Conservation (phyloP, 2,329 filamentous ascomycete species). For the Orbilia blumenaviensis region DNA sequence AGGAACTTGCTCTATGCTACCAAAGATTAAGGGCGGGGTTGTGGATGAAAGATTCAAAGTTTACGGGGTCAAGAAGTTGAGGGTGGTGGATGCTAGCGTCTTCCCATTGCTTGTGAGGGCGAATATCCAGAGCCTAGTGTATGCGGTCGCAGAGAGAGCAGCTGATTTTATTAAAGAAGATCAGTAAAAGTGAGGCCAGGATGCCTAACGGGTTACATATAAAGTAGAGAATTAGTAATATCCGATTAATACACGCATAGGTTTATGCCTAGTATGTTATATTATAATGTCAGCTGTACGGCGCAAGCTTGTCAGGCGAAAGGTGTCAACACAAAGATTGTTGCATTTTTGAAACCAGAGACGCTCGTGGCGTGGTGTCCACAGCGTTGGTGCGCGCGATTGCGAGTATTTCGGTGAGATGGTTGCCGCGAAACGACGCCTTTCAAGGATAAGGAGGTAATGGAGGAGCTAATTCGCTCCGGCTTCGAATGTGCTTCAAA, state of each 20-base stretch:
- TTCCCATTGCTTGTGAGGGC: constrained; percentile 60
- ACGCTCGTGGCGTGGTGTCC: background rate
- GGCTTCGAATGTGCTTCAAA: background rate
- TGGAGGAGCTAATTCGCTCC: background rate
- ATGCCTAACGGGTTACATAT: background rate
- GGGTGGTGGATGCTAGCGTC: constrained; percentile 62
- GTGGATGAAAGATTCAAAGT: constrained; percentile 61
- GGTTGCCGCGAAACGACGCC: background rate
- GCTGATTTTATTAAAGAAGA: constrained; percentile 64
- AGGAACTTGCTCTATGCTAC: constrained; percentile 60
- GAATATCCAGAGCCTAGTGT: constrained; percentile 59
- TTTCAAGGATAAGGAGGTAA: background rate
- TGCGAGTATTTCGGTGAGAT: background rate
- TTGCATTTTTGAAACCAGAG: background rate
- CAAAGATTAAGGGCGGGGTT: constrained; percentile 59
- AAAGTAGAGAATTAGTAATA: too few relatives aligned
- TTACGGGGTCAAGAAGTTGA: constrained; percentile 61
- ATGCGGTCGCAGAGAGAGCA: constrained; percentile 62
- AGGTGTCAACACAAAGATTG: background rate
- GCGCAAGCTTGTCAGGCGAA: background rate
- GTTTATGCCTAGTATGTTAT: background rate
- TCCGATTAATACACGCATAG: too few relatives aligned
- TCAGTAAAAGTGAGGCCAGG: background rate
- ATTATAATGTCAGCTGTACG: background rate
- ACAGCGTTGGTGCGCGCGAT: background rate